Base-by-base conservation (phyloP, 2,329 filamentous ascomycete species). In the Fusarium sp. region DNA sequence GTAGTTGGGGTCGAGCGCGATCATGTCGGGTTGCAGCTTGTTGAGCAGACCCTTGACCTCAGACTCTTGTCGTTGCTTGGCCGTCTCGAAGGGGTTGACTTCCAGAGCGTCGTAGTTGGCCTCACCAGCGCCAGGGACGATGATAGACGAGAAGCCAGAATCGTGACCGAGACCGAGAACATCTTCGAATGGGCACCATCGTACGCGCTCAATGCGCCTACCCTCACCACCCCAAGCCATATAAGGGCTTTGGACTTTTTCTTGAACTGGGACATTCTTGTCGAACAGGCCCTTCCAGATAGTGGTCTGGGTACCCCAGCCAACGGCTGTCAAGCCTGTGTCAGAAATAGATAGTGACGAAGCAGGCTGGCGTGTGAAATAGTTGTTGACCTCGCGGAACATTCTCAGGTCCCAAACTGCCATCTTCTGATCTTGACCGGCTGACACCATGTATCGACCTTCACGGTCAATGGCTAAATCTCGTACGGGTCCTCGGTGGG, bases 11-110 rank as follows among this genome's bases (percentile, higher is more conserved):
- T 99, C 91, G 22, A 99, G 85, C 2, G 94, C 93, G 68, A 99
- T 99, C 94, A 98, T 99, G 77, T 97, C 95, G 5, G 96, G 95
- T 75, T 95, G 90, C 48, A 99, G 86, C 84, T 99, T 99, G 85
- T 97, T 97, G 74, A 99, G 88, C 69, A 99, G 86, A 14, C 88
- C 86, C 83, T 92, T 94, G 79, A 99, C 94, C 81, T 99, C 96
- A 51, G 88, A 87, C 81, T 99, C 96, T 80, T 97, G 95, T 75
- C 96, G 89, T 82, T 98, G 95, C 82, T 96, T 97, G 75, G 85
- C 87, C 54, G 92, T 97, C 82, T 98, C 96, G 86, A 95, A 98
- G 34, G 96, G 96, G 84, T 99, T 99, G 73, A 91, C 86, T 80
- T 99, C 96, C 55, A 98, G 85, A 4, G 94, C 92, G 79, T 99